Conservation (phyloP, 345 rosid species). For the Isatis tinctoria region DNA sequence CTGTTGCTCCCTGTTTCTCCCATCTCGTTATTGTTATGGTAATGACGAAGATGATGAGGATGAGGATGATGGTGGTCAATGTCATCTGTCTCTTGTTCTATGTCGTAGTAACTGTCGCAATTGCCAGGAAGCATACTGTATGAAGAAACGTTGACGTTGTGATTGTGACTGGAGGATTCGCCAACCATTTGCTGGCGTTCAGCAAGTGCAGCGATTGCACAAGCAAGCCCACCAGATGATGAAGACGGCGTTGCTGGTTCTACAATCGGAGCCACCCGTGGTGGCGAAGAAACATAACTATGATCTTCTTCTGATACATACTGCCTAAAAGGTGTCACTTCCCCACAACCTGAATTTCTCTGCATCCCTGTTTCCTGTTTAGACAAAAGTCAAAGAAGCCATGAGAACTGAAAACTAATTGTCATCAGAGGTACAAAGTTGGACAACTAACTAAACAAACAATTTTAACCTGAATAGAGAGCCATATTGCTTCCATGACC, state of each 20-base stretch:
- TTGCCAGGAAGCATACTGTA: constrained; percentile 47
- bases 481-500: constrained; percentile 99
- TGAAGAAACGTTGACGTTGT: constrained; percentile 37
- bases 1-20: constrained; percentile 64
- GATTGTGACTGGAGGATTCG: constrained; percentile 44
- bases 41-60: constrained; percentile 23
- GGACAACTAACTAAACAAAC: neutral
- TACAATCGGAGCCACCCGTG: constrained; percentile 35
- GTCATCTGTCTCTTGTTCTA: constrained; percentile 42
- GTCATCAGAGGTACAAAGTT: neutral
- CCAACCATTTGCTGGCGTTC: constrained; percentile 76
- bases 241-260: constrained; percentile 59
- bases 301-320: constrained; percentile 42
- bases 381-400: neutral
- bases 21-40: constrained; percentile 42
- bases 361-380: constrained; percentile 65
- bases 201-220: constrained; percentile 84
- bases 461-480: constrained; percentile 72
- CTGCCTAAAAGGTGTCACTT: constrained; percentile 45
- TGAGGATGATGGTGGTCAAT: constrained; percentile 27
- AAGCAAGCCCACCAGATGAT: constrained; percentile 79
- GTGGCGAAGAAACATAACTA: constrained; percentile 40
- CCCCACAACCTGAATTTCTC: constrained; percentile 37
- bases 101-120: constrained; percentile 45
- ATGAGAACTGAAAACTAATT: neutral